Evolutionary conservation across 805 yeast species (phyloP), one percentile per base, ranked within the genome.

Genomic region (Lachancea waltii): DNA sequence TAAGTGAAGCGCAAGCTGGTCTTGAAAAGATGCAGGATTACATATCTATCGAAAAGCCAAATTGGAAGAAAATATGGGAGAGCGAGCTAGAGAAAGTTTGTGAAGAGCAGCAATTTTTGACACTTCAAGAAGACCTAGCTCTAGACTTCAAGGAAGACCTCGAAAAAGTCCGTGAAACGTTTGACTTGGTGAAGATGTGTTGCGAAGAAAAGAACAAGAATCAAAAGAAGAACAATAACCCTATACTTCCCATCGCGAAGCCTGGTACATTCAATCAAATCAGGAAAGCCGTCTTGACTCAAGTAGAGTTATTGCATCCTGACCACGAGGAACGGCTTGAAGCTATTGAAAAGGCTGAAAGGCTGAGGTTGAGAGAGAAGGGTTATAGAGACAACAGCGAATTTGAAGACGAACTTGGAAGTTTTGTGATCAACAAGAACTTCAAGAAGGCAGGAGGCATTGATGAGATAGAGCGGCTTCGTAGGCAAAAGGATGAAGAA

Each of bases 61-160:
- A 76, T 22, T 87, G 97, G 95, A 84, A 85, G 54, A 75, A 75
- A 48, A 80, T 85, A 7, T 90, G 98, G 97, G 96, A 89, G 55
- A 67, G 80, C 4, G 96, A 87, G 54, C 70, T 92, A 40, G 92
- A 86, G 44, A 80, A 81, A 25, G 90, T 92, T 10, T 82, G 95
- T 47, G 95, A 86, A 52, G 97, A 89, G 53, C 97, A 92, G 58
- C 94, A 90, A 48, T 86, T 86, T 58, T 77, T 89, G 63, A 84
- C 84, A 40, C 70, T 86, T 14, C 97, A 90, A 59, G 96, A 86
- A 51, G 95, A 85, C 43, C 72, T 94, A 38, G 75, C 85, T 1
- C 70, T 69, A 21, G 95, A 90, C 54, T 63, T 92, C 45, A 75
- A 72, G 29, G 92, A 85, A 45, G 99, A 92, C 61, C 62, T 92